Conservation (phyloP, 108 stramenopile genomes). For the Skeletonema marinoi region DNA sequence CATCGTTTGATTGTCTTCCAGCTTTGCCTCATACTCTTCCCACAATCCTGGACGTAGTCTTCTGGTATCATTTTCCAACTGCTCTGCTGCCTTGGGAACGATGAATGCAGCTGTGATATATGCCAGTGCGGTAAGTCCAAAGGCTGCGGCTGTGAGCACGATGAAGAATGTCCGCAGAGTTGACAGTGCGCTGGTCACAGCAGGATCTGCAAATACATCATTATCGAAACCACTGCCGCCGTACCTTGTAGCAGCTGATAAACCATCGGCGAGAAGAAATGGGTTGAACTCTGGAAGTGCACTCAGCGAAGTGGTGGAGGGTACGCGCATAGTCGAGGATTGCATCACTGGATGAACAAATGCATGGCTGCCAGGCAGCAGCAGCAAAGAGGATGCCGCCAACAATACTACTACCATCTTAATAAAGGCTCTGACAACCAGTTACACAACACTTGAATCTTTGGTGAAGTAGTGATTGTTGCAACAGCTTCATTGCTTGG, state of each 20-base stretch:
- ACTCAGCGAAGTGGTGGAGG: not conserved
- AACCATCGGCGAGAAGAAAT: conserved; percentile 32
- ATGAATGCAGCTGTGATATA: conserved; percentile 35
- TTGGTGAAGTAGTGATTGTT: too few species aligned
- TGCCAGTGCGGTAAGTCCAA: conserved; percentile 34
- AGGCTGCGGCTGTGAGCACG: conserved; percentile 34
- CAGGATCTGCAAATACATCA: conserved; percentile 5
- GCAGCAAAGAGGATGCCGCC: not conserved
- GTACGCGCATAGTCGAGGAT: not conserved
- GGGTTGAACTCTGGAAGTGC: conserved; percentile 13
- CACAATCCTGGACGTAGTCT: conserved; percentile 33
- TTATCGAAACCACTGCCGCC: not conserved
- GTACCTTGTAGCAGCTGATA: conserved; percentile 32
- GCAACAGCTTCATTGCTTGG: too few species aligned
- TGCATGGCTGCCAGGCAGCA: conserved; percentile 2
- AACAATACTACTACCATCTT: not conserved
- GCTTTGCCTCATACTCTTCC: conserved; percentile 40
- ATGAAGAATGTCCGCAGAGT: conserved; percentile 43
- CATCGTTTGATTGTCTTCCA: conserved; percentile 30
- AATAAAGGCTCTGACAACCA: not conserved
- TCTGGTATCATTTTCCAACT: conserved; percentile 40
- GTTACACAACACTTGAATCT: too few species aligned
- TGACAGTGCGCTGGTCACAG: conserved; percentile 20
- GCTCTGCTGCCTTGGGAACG: conserved; percentile 41
- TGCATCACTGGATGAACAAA: conserved; percentile 17